Evolutionary conservation across 352 stramenopile genomes (phyloP).

Genomic region (Hyaloperonospora arabidopsidis): DNA sequence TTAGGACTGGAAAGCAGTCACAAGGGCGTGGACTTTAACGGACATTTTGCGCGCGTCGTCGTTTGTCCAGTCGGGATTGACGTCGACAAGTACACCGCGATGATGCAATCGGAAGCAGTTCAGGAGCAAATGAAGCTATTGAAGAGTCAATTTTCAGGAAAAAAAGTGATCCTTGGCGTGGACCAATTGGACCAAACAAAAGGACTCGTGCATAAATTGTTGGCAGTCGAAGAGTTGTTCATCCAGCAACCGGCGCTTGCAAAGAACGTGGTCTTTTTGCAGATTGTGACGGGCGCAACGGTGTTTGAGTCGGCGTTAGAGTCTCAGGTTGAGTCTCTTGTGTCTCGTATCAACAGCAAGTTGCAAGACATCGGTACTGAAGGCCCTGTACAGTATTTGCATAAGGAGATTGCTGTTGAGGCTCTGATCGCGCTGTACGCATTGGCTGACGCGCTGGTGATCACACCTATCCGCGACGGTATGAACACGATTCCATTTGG

Average conservation of each 20-base stretch:
- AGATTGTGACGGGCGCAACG: constrained; percentile 77
- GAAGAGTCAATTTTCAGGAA: constrained; percentile 61
- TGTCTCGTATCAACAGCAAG: constrained; percentile 89
- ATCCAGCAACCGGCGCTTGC: constrained; percentile 83
- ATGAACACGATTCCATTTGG: constrained; percentile 90
- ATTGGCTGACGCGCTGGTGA: constrained; percentile 72
- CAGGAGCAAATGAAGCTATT: constrained; percentile 60
- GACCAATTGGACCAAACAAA: constrained; percentile 85
- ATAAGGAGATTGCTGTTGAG: constrained; percentile 81
- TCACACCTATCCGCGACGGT: constrained; percentile 82
- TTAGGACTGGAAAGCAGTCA: constrained; percentile 82
- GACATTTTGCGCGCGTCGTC: constrained; percentile 82
- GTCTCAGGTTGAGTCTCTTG: constrained; percentile 83
- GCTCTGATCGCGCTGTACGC: constrained; percentile 86
- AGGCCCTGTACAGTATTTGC: constrained; percentile 87
- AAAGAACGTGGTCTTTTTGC: constrained; percentile 91
- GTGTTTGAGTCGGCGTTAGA: constrained; percentile 61
- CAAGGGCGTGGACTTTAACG: constrained; percentile 84
- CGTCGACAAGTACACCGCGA: constrained; percentile 64
- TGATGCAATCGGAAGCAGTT: constrained; percentile 52
- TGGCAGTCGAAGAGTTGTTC: constrained; percentile 86
- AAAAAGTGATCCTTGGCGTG: constrained; percentile 80
- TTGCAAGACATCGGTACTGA: constrained; percentile 83
- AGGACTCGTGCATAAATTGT: constrained; percentile 86
- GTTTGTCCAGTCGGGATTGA: constrained; percentile 86